These are phyloP conservation scores for Botryotinia narcissicola DNA, from an alignment of 2,329 filamentous ascomycete species.

Conservation along the genomic window DNA sequence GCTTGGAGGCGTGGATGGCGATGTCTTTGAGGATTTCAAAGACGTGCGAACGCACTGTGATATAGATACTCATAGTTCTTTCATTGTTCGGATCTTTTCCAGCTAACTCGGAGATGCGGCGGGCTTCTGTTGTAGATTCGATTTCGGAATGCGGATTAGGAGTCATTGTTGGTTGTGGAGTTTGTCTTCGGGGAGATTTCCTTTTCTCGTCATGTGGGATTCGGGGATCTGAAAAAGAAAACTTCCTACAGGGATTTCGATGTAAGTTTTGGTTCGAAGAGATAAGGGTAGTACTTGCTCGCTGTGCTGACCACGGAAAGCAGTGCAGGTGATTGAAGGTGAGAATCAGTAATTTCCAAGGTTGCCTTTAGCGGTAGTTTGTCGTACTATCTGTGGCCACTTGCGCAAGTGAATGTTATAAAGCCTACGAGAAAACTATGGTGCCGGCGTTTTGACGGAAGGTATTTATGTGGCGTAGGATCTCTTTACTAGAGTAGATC, in stretches of 20 bases:
- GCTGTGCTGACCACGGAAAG: background rate
- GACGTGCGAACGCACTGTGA: background rate
- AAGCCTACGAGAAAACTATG: background rate
- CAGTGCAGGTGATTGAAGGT: background rate
- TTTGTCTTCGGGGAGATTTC: background rate
- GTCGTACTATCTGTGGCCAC: background rate
- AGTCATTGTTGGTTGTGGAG: background rate
- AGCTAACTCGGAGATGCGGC: background rate
- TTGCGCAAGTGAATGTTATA: background rate
- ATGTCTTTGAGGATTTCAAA: background rate
- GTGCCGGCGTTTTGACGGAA: background rate
- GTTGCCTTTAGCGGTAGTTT: background rate
- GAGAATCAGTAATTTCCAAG: background rate
- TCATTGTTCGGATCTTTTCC: rapidly evolving
- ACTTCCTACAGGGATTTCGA: background rate
- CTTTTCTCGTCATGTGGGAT: background rate
- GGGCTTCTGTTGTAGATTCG: background rate
- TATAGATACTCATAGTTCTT: background rate
- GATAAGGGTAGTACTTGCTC: background rate
- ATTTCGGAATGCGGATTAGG: background rate
- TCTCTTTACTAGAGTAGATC: background rate
- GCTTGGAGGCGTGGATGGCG: background rate
- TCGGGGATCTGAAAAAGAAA: background rate
- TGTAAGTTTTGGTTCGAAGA: background rate
- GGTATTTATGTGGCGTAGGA: rapidly evolving